Base-by-base conservation (phyloP, 495 filamentous ascomycete species). In the Podospora didyma region DNA sequence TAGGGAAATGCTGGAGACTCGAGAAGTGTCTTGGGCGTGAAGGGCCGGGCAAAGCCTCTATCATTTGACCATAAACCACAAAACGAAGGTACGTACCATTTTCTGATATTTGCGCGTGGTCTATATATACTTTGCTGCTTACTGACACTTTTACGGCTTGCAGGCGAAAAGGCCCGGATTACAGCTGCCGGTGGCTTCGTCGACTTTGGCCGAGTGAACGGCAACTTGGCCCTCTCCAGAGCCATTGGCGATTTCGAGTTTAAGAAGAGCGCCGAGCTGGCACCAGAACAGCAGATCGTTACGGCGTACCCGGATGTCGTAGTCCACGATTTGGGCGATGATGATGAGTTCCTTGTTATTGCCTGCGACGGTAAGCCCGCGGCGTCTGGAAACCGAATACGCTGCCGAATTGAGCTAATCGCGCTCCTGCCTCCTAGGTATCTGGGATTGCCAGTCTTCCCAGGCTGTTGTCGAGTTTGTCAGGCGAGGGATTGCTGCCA, bases 211-310 rank as follows among this genome's bases (percentile, higher is more conserved):
- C 89, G 94, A 67, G 94, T 98, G 60, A 98, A 98, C 70, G 94
- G 94, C 63, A 98, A 98, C 69, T 85, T 98, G 48, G 94, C 94
- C n/a, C 80, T 98, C 39, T 97, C 95, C 48, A 87, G 94, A 68
- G 94, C 94, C 60, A 97, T 98, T 66, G 94, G 94, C 60, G 94
- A 98, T 75, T 98, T 98, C 67, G 94, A 98, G 71, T 98, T 98
- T 82, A 98, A 98, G 83, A 97, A 97, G 81, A 96, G 93, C 72
- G 88, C 92, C 57, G 92, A 96, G 62, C 84, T 98, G 45, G 86
- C 92, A 10, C 94, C 95, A 28, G 95, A 98, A 67, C 88, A 96
- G 69, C 94, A 98, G 70, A 97, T 98, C 41, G 94, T 98, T 14
- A 98, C 94, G 6, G 94, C 95, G 9, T 97, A 86, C 70, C 94